phyloP scores from a whole-genome alignment of 805 yeast species.

The Candida pini region DNA sequence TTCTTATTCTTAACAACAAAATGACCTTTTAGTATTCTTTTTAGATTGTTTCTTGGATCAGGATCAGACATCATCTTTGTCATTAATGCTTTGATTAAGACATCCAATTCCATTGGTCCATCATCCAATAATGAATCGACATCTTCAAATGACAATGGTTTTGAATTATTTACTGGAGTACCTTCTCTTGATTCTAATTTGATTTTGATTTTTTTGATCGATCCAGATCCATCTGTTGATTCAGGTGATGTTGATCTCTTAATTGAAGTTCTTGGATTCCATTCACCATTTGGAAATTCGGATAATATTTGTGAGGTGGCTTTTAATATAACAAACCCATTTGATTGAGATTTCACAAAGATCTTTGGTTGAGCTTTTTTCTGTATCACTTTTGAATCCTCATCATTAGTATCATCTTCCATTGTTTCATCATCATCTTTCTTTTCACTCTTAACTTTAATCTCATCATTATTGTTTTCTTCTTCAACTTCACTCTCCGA shows the following conservation, averaged over 20 bases:
- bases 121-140: slow-evolving; percentile 56
- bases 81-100: slow-evolving; percentile 54
- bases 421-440: slow-evolving; percentile 27
- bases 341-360: slow-evolving; percentile 35
- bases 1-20: slow-evolving; percentile 28
- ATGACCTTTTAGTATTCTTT: slow-evolving; percentile 28
- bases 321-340: slow-evolving; percentile 57
- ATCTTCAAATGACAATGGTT: slow-evolving; percentile 63
- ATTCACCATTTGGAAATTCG: slow-evolving; percentile 73
- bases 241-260: slow-evolving; percentile 19
- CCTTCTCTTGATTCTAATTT: slow-evolving; percentile 15
- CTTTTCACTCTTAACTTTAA: slow-evolving; percentile 33
- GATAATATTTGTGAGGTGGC: slow-evolving; percentile 56
- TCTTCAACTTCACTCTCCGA: slow-evolving; percentile 65
- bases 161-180: slow-evolving; percentile 13
- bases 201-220: slow-evolving; percentile 26
- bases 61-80: slow-evolving; percentile 58
- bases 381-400: slow-evolving; percentile 4
- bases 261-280: slow-evolving; percentile 61
- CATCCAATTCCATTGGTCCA: slow-evolving; percentile 48
- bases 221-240: slow-evolving; percentile 12
- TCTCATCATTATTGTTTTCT: slow-evolving; percentile 34
- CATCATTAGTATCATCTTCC: slow-evolving; percentile 28
- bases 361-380: slow-evolving; percentile 19
- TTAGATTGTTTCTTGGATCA: slow-evolving; percentile 57